A percentile compares a stretch with the other conserved stretches of the same genome.
Conservation (phyloP, 2,329 filamentous ascomycete genomes). For the Coniochaeta ligniaria region DNA sequence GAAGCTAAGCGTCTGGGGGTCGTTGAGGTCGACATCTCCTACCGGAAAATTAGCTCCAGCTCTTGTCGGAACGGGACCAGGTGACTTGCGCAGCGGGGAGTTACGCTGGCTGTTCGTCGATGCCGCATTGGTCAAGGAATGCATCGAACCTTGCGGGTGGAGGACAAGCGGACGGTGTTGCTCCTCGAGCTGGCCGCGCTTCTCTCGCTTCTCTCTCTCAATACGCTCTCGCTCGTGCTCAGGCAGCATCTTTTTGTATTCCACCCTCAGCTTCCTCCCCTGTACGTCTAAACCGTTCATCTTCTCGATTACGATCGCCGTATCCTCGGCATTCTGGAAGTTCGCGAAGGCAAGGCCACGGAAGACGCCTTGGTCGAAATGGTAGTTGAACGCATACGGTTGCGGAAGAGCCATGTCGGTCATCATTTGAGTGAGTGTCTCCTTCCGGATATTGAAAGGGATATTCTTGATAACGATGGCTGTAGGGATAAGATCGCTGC, state of each 20-base stretch:
- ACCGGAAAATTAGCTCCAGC: slow-evolving; percentile 3
- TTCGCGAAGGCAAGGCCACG: slow-evolving; percentile 94
- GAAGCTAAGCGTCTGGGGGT: slow-evolving; percentile 77
- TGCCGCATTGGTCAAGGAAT: slow-evolving; percentile 66
- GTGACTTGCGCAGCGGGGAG: slow-evolving; percentile 38
- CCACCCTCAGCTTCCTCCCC: slow-evolving; percentile 87
- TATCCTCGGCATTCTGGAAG: slow-evolving; percentile 93
- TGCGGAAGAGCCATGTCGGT: slow-evolving; percentile 87
- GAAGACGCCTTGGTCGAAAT: slow-evolving; percentile 98
- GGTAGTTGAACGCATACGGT: slow-evolving; percentile 98
- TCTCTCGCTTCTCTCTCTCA: slow-evolving; percentile 93
- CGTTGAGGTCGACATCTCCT: slow-evolving; percentile 69
- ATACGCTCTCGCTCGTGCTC: slow-evolving; percentile 91
- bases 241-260: slow-evolving; percentile 99
- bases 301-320: slow-evolving; percentile 80
- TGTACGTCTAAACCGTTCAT: slow-evolving; percentile 96
- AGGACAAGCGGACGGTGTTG: slow-evolving; percentile 78
- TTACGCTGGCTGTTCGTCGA: slow-evolving; percentile 26
- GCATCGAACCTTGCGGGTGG: slow-evolving; percentile 80
- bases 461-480: slow-evolving; percentile 99
- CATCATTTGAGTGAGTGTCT: slow-evolving; percentile 89
- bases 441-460: slow-evolving; percentile 95
- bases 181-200: slow-evolving; percentile 91
- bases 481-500: slow-evolving; percentile 91
- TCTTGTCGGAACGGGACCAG: slow-evolving; percentile 18